Evolutionary conservation across 2,329 filamentous ascomycete genomes (phyloP), one percentile per base, ranked within the genome.

Genomic region (Mycosphaerella sp.): DNA sequence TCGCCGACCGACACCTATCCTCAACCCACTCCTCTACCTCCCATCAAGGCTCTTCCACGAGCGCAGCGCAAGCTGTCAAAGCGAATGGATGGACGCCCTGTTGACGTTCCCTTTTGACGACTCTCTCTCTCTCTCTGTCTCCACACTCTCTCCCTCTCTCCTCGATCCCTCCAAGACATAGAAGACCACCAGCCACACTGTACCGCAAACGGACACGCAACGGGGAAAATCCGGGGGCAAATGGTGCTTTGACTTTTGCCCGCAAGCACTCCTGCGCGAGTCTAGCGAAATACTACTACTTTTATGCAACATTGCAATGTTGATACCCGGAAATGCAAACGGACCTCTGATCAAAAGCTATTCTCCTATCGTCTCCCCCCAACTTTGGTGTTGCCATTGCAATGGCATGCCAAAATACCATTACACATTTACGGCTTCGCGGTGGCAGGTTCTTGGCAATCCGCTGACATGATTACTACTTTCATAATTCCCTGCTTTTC

Each of bases 31-130:
- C 28, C 10, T 9, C 25, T 27, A 34, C 34, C 42, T 12, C 49
- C 36, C 18, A 42, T 36, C 17, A 36, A 34, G 28, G 34, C 44
- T 12, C 40, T 45, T 14, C 40, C 27, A 17, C 36, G 46, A 25
- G 37, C 35, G 34, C 49, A 48, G 46, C 52, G 49, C 49, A 50
- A 48, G 46, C 55, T 57, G 52, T 49, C 44, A 9, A 50, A 47
- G 34, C 42, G 45, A 39, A 12, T 39, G 39, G 43, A 46, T 41
- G 42, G 28, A 34, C 43, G 50, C 35, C 52, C 49, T 17, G 35
- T 45, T 44, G 36, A 55, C 42, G 42, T 50, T 50, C 48, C 44
- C 32, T 52, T 48, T 54, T 55, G 53, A 58, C 50, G 54, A 57
- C 43, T 43, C 35, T 40, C 36, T 41, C 36, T 32, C 45, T 48